These are phyloP conservation scores for Fraxinus velutina DNA, from an alignment of 305 asterid genomes.

Conservation along the genomic window DNA sequence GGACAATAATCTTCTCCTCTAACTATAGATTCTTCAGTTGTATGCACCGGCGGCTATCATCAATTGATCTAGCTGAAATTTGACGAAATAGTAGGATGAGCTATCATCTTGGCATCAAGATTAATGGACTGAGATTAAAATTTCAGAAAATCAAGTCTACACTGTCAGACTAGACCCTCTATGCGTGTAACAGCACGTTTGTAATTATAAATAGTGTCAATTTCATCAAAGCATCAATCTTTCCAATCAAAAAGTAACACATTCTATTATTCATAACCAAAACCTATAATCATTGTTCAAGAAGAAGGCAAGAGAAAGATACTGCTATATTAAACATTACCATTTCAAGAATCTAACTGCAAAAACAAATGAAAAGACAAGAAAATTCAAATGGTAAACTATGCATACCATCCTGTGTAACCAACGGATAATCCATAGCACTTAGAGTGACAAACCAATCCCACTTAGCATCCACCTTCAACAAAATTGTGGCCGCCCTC, in stretches of 20 bases:
- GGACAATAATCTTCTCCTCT: not conserved
- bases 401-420: constrained; percentile 86
- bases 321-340: not conserved
- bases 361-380: constrained; percentile 9
- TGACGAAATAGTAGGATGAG: constrained; percentile 8
- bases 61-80: constrained; percentile 12
- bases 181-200: not conserved
- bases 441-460: constrained; percentile 93
- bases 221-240: constrained; percentile 12
- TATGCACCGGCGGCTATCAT: not conserved
- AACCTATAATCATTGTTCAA: not conserved
- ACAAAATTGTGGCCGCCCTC: constrained; percentile 74
- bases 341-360: not conserved
- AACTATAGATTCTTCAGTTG: not conserved
- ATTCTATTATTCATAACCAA: not conserved
- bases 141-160: not conserved
- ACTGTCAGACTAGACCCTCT: not conserved
- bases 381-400: constrained; percentile 7
- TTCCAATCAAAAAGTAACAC: not conserved
- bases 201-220: not conserved
- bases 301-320: not conserved
- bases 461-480: constrained; percentile 80
- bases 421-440: constrained; percentile 81
- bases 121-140: not conserved
- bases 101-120: constrained; percentile 21